Conservation (phyloP, 352 stramenopile genomes). For the Phytophthora niederhauseri region DNA sequence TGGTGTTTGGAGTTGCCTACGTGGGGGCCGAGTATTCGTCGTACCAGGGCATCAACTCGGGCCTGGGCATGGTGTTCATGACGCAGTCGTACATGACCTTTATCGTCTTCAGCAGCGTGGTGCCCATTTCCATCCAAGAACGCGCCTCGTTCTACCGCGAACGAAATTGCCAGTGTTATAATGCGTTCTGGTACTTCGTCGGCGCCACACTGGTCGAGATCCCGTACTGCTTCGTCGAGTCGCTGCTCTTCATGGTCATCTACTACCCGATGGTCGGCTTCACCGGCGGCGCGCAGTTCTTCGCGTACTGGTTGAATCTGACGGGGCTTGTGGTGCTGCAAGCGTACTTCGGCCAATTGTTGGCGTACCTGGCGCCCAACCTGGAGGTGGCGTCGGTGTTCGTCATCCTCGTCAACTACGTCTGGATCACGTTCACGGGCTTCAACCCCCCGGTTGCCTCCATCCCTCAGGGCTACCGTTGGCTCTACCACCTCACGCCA, state of each 20-base stretch:
- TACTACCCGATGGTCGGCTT: conserved; percentile 19
- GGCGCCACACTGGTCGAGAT: conserved; percentile 9
- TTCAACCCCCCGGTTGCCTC: conserved; percentile 37
- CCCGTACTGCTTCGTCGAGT: conserved; percentile 13
- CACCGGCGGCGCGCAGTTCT: conserved; percentile 12
- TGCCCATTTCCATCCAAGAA: conserved; percentile 31
- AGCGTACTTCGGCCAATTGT: conserved; percentile 46
- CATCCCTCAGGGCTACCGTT: conserved; percentile 38
- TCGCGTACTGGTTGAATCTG: conserved; percentile 51
- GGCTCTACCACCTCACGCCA: conserved; percentile 42
- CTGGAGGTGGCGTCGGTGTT: conserved; percentile 36
- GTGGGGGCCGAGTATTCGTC: conserved; percentile 29
- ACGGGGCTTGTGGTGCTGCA: conserved; percentile 45
- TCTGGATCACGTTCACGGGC: conserved; percentile 44
- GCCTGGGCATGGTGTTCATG: conserved; percentile 73
- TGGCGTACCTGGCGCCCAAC: conserved; percentile 44
- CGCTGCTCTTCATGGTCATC: conserved; percentile 11
- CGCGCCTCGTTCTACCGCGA: conserved; percentile 16
- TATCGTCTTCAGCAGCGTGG: conserved; percentile 49
- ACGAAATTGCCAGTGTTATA: conserved; percentile 6
- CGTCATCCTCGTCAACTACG: conserved; percentile 34
- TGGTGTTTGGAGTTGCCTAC: conserved; percentile 23
- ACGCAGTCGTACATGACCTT: conserved; percentile 68
- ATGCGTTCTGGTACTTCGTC: conserved; percentile 23
- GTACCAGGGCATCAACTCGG: conserved; percentile 35